Evolutionary conservation across 306 rosid genomes (phyloP), one percentile per base, ranked within the genome.

Genomic region (Gastrolobium bilobum): DNA sequence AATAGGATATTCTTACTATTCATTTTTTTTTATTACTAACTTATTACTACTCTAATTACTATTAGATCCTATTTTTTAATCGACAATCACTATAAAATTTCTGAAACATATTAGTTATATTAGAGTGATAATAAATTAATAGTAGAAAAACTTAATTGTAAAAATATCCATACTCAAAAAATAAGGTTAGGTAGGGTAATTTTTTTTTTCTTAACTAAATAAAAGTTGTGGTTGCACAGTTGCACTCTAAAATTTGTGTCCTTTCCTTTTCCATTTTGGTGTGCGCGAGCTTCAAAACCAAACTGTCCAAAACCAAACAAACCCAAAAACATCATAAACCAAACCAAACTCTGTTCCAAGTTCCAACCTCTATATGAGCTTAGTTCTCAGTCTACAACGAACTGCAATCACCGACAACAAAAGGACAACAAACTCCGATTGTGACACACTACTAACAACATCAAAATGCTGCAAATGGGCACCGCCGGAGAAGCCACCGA

Each of bases 391-490:
- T 3, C 7, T 39, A 8, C 14, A 3, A 76, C 82, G 83, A 68
- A 20, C 44, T 61, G 10, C 42, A 13, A 40, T 76, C 81, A 76
- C 73, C 90, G 86, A 77, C 78, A 71, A 52, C 9, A 47, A 35
- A 69, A 83, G 62, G 43, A 76, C 68, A 31, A 59, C 60, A 76
- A 53, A 52, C 33, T 60, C 73, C 72, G 81, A 78, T 40, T 44
- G 73, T 71, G 89, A 77, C 47, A 42, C 62, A 4, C 9, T 34
- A 0, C 38, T 44, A 33, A 8, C 56, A 8, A 3, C 66, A 65
- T 85, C 86, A 88, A 81, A 84, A 84, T 93, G 85, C 68, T 76
- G 76, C 85, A 75, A 50, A 31, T 50, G 33, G 84, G 78, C 38
- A 30, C 60, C 11, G 83, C 83, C 42, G 82, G 74, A 69, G 87